Evolutionary conservation across 257 asterid genomes (phyloP).

Genomic region (Eucommia ulmoides): DNA sequence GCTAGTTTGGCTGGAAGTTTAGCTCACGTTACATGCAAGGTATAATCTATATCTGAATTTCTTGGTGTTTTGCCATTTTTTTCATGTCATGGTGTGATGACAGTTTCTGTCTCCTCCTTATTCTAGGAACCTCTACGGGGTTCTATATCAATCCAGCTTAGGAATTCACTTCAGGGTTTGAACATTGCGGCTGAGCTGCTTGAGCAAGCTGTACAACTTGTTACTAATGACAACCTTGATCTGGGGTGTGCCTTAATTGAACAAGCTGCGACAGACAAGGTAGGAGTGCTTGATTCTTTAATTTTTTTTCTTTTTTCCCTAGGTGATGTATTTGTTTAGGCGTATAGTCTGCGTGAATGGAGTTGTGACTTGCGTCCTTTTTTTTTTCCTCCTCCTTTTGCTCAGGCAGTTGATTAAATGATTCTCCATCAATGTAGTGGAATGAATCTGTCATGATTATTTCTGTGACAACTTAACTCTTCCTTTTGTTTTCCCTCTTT

Average conservation of each 20-base stretch:
- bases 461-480: too few species aligned
- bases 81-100: constrained; percentile 4
- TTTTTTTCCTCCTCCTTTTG: not conserved
- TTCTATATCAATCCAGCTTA: constrained; percentile 72
- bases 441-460: too few species aligned
- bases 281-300: constrained; percentile 10
- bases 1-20: constrained; percentile 98
- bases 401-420: not conserved
- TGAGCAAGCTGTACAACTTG: constrained; percentile 79
- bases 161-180: constrained; percentile 64
- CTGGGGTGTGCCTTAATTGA: constrained; percentile 97
- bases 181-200: constrained; percentile 45
- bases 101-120: constrained; percentile 3
- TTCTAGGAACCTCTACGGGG: constrained; percentile 83
- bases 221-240: constrained; percentile 91
- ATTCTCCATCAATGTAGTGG: too few species aligned
- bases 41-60: constrained; percentile 11
- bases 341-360: not conserved
- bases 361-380: not conserved
- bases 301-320: not conserved
- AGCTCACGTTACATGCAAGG: constrained; percentile 99
- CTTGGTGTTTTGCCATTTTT: constrained; percentile 1
- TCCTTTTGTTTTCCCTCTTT: constrained; percentile 4
- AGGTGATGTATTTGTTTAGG: not conserved
- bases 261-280: constrained; percentile 99